These are phyloP conservation scores for Diaporthe ilicicola DNA, from an alignment of 2,329 filamentous ascomycete species.

Conservation along the genomic window DNA sequence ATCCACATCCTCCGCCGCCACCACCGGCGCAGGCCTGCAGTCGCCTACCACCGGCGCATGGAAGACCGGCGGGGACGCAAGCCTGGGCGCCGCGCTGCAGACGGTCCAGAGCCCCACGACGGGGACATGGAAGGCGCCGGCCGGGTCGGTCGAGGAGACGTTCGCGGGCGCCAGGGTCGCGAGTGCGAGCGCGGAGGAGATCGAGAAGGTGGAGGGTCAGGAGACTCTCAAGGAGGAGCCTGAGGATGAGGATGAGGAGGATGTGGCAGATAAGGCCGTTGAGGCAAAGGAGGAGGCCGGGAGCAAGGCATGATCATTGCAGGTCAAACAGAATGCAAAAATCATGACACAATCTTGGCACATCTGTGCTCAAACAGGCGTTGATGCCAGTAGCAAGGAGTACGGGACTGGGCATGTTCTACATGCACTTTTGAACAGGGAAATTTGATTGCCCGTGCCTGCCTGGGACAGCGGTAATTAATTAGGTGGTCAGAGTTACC, in stretches of 20 bases:
- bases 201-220: conserved; percentile 49
- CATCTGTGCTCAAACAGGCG: background rate
- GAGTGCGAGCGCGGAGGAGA: conserved; percentile 47
- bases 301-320: conserved; percentile 34
- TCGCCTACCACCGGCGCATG: conserved; percentile 56
- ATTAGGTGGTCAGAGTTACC: background rate
- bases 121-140: conserved; percentile 50
- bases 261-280: conserved; percentile 40
- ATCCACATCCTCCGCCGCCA: background rate
- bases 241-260: conserved; percentile 45
- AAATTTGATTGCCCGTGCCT: background rate
- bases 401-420: conserved; percentile 1
- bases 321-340: background rate
- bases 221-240: conserved; percentile 52
- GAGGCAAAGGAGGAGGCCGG: conserved; percentile 40
- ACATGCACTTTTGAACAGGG: background rate
- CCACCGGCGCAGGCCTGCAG: conserved; percentile 47
- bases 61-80: conserved; percentile 41
- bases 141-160: conserved; percentile 35
- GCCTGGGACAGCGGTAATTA: background rate
- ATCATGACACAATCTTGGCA: background rate
- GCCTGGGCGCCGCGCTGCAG: conserved; percentile 38
- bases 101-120: conserved; percentile 51
- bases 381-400: conserved; percentile 13
- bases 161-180: conserved; percentile 45